Evolutionary conservation across 306 rosid species (phyloP).

Genomic region (Vicia villosa): DNA sequence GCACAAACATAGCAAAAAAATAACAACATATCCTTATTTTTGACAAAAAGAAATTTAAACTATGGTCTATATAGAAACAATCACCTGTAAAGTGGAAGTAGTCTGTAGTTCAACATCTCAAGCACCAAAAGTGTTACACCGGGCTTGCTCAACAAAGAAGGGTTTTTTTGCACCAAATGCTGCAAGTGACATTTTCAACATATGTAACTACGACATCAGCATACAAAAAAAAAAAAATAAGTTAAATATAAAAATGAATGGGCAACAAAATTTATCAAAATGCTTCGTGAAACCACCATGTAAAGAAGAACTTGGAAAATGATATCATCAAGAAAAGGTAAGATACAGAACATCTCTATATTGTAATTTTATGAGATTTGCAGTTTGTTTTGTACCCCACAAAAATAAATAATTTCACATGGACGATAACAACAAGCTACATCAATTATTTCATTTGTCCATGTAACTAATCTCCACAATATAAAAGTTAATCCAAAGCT

Average conservation of each 20-base stretch:
- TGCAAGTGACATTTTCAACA: conserved; percentile 40
- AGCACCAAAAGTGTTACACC: conserved; percentile 94
- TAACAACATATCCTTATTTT: background rate
- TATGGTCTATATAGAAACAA: conserved; percentile 28
- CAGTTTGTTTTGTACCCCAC: conserved; percentile 26
- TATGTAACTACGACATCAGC: conserved; percentile 26
- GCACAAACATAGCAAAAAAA: background rate
- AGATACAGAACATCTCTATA: conserved; percentile 17
- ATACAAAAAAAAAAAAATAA: background rate
- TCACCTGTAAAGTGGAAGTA: conserved; percentile 97
- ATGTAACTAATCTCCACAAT: conserved; percentile 27
- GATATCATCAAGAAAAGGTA: conserved; percentile 27
- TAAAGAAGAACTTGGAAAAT: conserved; percentile 16
- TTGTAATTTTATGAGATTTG: background rate
- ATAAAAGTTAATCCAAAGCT: conserved; percentile 3
- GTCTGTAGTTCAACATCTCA: conserved; percentile 94
- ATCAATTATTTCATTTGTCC: conserved; percentile 13
- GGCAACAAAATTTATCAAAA: conserved; percentile 27
- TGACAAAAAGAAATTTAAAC: background rate
- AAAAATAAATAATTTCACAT: conserved; percentile 16
- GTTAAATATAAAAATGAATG: conserved; percentile 1
- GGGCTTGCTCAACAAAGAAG: conserved; percentile 84
- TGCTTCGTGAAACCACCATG: conserved; percentile 5
- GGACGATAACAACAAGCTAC: conserved; percentile 19
- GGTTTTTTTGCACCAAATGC: conserved; percentile 86